Conservation (phyloP, 1,284 basidiomycete species). For the Tausonia pullulans region DNA sequence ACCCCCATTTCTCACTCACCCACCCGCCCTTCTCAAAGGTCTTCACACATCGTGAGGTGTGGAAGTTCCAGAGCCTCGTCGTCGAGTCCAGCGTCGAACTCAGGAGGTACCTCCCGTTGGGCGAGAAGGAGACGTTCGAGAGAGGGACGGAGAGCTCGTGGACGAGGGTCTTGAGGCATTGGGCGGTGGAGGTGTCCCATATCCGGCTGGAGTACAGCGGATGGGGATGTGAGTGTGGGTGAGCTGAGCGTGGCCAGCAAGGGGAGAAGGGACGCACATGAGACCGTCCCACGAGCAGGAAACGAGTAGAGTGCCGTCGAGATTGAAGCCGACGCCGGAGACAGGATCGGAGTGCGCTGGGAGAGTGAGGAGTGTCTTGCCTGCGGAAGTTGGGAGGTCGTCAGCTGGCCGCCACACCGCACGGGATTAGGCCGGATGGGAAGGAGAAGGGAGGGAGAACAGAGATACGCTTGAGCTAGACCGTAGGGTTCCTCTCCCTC, state of each 20-base stretch:
- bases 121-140: slow-evolving; percentile 77
- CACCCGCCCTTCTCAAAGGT: slow-evolving; percentile 43
- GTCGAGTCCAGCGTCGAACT: slow-evolving; percentile 85
- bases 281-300: slow-evolving; percentile 92
- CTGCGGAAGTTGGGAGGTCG: slow-evolving; percentile 31
- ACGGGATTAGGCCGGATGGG: no score
- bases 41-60: slow-evolving; percentile 83
- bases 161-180: slow-evolving; percentile 92
- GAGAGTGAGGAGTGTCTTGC: slow-evolving; percentile 62
- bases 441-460: neutral
- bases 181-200: slow-evolving; percentile 93
- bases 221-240: neutral
- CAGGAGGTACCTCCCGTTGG: slow-evolving; percentile 78
- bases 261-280: slow-evolving; percentile 51
- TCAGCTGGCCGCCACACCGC: no score
- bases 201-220: slow-evolving; percentile 43
- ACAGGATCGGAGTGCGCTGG: slow-evolving; percentile 97
- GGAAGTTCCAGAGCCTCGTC: slow-evolving; percentile 86
- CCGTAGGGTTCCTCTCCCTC: no score
- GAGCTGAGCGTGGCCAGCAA: neutral
- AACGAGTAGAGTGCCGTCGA: slow-evolving; percentile 86
- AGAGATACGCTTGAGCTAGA: no score
- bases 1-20: slow-evolving; percentile 25
- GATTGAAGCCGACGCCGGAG: slow-evolving; percentile 81
- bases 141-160: slow-evolving; percentile 93